Percentiles rank a stretch among this genome's conserved stretches.
Conservation (phyloP, 1,139 yeast species). For the Kluyveromyces sp. region DNA sequence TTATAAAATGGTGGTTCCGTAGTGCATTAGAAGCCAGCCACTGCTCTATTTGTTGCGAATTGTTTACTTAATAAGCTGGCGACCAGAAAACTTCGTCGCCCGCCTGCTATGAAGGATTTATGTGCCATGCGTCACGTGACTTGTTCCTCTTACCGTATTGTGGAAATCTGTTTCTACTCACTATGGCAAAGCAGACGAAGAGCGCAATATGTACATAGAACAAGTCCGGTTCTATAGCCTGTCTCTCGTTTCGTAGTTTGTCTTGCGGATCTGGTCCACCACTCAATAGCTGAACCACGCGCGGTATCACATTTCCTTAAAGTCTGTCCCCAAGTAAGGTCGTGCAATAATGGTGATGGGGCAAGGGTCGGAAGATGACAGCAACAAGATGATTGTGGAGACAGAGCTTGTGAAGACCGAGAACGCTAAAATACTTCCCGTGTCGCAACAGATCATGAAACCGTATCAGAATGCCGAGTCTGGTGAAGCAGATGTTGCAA, state of each 20-base stretch:
- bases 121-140: not conserved
- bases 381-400: slow-evolving; percentile 30
- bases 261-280: not conserved
- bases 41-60: not conserved
- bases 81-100: too few relatives aligned
- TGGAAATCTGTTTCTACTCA: too few relatives aligned
- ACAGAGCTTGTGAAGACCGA: slow-evolving; percentile 34
- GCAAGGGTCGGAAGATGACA: slow-evolving; percentile 18
- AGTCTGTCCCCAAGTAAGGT: not conserved
- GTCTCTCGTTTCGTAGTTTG: not conserved
- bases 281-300: not conserved
- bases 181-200: not conserved
- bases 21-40: not conserved
- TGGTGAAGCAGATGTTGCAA: not conserved
- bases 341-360: slow-evolving; percentile 1
- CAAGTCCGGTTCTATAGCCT: too few relatives aligned
- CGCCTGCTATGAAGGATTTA: too few relatives aligned
- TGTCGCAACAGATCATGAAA: slow-evolving; percentile 2
- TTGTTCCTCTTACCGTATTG: too few relatives aligned
- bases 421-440: slow-evolving; percentile 13
- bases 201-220: not conserved
- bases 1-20: too few relatives aligned
- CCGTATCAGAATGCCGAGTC: not conserved
- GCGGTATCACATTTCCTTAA: not conserved
- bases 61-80: too few relatives aligned